Evolutionary conservation across 2,329 filamentous ascomycete species (phyloP).

Genomic region (Penicillium brasilianum): DNA sequence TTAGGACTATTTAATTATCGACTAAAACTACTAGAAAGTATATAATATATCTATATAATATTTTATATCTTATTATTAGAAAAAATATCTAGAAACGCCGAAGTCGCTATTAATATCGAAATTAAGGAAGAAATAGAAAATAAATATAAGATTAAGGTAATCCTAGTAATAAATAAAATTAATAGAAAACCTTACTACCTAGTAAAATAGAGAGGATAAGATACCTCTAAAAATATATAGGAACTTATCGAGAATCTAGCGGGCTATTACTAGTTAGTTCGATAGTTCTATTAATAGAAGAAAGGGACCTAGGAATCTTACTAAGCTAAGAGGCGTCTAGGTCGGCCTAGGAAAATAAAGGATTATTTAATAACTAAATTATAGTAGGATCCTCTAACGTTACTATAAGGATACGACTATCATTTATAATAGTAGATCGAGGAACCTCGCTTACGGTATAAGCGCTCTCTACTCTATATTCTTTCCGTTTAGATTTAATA

Average conservation of each 20-base stretch:
- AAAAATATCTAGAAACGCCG: background rate
- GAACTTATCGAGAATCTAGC: background rate
- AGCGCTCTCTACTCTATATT: no score
- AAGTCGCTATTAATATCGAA: background rate
- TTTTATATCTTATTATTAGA: slow-evolving; percentile 3
- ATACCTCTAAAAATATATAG: background rate
- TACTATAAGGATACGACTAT: no score
- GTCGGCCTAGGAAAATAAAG: background rate
- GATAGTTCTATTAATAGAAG: background rate
- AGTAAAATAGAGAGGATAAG: background rate
- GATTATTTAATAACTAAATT: background rate
- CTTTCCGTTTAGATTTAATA: background rate
- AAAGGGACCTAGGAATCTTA: background rate
- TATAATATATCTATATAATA: background rate
- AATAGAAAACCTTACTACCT: background rate
- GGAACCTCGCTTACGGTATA: no score
- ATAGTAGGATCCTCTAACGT: background rate
- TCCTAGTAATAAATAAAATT: background rate
- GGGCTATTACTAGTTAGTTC: background rate
- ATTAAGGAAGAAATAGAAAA: background rate
- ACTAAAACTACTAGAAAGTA: background rate
- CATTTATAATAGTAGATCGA: no score
- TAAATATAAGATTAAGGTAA: background rate
- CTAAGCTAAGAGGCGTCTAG: background rate
- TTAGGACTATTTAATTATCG: background rate